A percentile compares a stretch with the other conserved stretches of the same genome.
phyloP scores from a whole-genome alignment of 306 rosid species.

The Quercus cerris region DNA sequence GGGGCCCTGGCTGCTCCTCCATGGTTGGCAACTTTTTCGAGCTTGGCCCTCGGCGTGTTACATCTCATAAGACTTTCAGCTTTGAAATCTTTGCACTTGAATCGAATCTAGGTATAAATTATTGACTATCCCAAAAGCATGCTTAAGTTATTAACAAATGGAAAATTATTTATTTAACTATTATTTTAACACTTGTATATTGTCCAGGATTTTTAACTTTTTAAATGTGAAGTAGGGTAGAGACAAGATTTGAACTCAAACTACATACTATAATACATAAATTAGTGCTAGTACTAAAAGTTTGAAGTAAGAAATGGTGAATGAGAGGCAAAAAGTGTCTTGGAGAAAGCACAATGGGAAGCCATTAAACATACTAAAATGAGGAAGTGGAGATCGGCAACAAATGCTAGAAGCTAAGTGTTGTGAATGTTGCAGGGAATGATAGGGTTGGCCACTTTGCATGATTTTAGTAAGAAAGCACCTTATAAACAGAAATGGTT shows the following conservation, averaged over 20 bases:
- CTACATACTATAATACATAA: too few relatives aligned
- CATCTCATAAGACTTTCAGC: conserved; percentile 13
- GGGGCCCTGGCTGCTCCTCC: conserved; percentile 95
- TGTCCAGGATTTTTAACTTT: too few relatives aligned
- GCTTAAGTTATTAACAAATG: too few relatives aligned
- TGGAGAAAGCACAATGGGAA: conserved; percentile 49
- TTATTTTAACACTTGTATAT: too few relatives aligned
- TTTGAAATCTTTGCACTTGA: conserved; percentile 29
- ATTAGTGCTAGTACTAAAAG: too few relatives aligned
- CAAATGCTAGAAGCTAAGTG: conserved; percentile 22
- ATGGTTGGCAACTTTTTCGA: conserved; percentile 76
- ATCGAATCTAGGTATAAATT: conserved; percentile 35
- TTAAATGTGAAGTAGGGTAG: too few relatives aligned
- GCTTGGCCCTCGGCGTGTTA: conserved; percentile 72
- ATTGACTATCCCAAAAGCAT: too few relatives aligned
- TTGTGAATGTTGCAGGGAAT: conserved; percentile 31
- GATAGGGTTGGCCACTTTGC: conserved; percentile 71
- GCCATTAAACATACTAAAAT: conserved; percentile 27
- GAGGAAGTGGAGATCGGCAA: conserved; percentile 56
- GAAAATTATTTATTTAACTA: too few relatives aligned
- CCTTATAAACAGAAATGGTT: conserved; percentile 39
- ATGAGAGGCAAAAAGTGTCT: conserved; percentile 55
- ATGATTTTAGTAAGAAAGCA: conserved; percentile 45
- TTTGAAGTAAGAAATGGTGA: background rate
- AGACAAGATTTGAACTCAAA: too few relatives aligned